phyloP scores from a whole-genome alignment of 2,329 filamentous ascomycete species.

The Colletotrichum plurivorum region DNA sequence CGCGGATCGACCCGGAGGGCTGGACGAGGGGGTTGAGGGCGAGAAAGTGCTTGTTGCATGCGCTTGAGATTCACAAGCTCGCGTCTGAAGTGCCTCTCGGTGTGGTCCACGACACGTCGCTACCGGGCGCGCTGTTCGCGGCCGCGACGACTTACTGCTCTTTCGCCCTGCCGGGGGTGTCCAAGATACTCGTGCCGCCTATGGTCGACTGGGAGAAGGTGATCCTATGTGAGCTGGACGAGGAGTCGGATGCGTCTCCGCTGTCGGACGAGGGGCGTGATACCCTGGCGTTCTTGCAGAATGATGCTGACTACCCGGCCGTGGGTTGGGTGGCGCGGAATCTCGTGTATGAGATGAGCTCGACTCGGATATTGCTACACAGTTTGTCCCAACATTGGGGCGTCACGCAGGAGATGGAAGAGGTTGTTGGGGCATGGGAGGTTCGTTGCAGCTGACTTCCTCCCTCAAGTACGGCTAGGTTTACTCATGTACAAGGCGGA shows the following conservation, averaged over 20 bases:
- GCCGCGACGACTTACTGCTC: conserved; percentile 19
- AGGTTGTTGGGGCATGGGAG: conserved; percentile 20
- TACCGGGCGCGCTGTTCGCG: background rate
- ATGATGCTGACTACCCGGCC: background rate
- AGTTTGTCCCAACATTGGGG: conserved; percentile 20
- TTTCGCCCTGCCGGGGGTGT: conserved; percentile 8
- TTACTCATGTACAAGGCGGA: no score
- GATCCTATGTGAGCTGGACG: conserved; percentile 1
- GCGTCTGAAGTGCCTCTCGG: conserved; percentile 14
- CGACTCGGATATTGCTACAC: conserved; percentile 12
- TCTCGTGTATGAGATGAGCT: conserved; percentile 14
- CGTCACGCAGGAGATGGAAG: conserved; percentile 22
- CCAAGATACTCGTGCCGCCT: conserved; percentile 10
- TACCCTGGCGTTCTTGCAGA: conserved; percentile 3
- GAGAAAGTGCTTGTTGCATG: conserved; percentile 11
- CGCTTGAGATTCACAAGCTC: conserved; percentile 13
- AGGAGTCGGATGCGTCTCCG: background rate
- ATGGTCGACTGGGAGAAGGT: conserved; percentile 13
- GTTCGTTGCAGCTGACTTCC: background rate
- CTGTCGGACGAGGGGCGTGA: background rate
- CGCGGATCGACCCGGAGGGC: background rate
- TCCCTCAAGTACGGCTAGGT: background rate
- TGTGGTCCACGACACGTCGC: conserved; percentile 11
- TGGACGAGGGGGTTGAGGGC: background rate
- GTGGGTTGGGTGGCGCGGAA: conserved; percentile 3